Percentiles rank a stretch among this genome's conserved stretches.
Conservation (phyloP, 1,284 basidiomycete species). For the Puccinia sorghi region DNA sequence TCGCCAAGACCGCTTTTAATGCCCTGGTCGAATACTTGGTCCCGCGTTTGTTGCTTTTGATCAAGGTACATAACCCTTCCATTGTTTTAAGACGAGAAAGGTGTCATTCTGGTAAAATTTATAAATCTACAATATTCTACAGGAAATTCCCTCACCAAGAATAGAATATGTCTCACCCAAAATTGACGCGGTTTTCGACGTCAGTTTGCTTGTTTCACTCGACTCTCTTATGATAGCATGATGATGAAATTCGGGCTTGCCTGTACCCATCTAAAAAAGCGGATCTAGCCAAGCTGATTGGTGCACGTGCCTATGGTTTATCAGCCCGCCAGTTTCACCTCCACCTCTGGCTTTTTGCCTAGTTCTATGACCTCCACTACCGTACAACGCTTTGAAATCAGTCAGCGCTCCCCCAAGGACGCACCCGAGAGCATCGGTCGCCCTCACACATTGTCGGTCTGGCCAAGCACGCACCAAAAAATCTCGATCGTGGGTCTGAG, state of each 20-base stretch:
- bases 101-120: background rate
- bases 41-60: slow-evolving; percentile 10
- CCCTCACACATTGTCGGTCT: background rate
- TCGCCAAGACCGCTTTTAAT: slow-evolving; percentile 9
- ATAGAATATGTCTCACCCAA: slow-evolving; percentile 35
- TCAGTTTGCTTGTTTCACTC: slow-evolving; percentile 1
- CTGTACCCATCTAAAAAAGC: background rate
- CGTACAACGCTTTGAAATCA: slow-evolving; percentile 7
- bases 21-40: slow-evolving; percentile 11
- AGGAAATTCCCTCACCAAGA: slow-evolving; percentile 46
- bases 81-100: background rate
- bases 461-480: slow-evolving; percentile 9
- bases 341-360: slow-evolving; percentile 39
- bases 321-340: slow-evolving; percentile 33
- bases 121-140: background rate
- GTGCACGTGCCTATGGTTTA: background rate
- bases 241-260: background rate
- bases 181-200: slow-evolving; percentile 36
- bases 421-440: background rate
- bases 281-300: background rate
- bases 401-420: background rate
- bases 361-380: slow-evolving; percentile 17
- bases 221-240: background rate
- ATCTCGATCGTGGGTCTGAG: slow-evolving; percentile 30
- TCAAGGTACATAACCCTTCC: background rate